Base-by-base conservation (phyloP, 2,329 filamentous ascomycete species). In the Ampelomyces quisqualis region DNA sequence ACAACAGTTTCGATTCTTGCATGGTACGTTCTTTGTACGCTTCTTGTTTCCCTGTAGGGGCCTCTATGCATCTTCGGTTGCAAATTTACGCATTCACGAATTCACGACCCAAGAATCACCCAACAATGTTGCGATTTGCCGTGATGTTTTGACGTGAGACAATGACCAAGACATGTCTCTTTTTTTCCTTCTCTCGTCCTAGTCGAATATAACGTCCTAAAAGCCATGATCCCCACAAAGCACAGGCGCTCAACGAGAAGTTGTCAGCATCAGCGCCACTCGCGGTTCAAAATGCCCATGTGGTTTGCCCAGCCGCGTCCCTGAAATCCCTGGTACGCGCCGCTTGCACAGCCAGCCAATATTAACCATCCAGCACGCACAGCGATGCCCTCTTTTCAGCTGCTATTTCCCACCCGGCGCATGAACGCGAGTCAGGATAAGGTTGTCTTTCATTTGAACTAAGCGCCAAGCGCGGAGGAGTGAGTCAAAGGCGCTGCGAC, bases 1-100 rank as follows among this genome's bases (percentile, higher is more conserved):
- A 38, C 31, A 22, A 41, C 27, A 34, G 30, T 43, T 53, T 48
- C 42, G 21, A 34, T 47, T 53, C 47, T 50, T 53, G 43, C 48
- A 53, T 45, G 44, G 35, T 37, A 48, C 32, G 47, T 41, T 53
- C 31, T 38, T 44, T 34, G 34, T 39, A 46, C 38, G 42, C 39
- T 36, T 40, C 40, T 46, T 40, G 33, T 29, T 32, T 46, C 34
- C 35, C 41, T 20, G 34, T 24, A 19, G 38, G 37, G 36, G 35
- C 27, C 32, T n/a, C n/a, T n/a, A 21, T 39, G 39, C 39, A 28
- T 46, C 36, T 29, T 40, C 36, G 30, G 32, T 43, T 40, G 28
- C 39, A 47, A 34, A 47, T 47, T 40, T 37, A 43, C 44, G 40
- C 40, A 40, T 43, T 43, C 44, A 47, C 40, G 44, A 47, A 43